Evolutionary conservation across 768 basidiomycete species (phyloP).

Genomic region (Termitomyces sp.): DNA sequence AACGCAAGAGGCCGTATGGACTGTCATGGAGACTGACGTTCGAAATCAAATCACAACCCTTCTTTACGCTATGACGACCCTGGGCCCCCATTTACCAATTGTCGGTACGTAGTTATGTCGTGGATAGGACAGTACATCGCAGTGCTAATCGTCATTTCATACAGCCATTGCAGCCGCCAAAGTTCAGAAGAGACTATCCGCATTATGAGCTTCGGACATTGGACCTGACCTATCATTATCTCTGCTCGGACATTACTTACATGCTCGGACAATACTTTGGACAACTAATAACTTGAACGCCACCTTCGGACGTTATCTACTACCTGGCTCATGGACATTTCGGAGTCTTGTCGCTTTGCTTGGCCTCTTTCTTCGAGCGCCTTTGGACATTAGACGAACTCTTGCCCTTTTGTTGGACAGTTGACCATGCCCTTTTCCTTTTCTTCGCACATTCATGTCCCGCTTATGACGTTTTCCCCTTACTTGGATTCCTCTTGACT

Average conservation of each 20-base stretch:
- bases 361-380: conserved; percentile 9
- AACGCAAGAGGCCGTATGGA: conserved; percentile 60
- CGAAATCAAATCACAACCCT: conserved; percentile 60
- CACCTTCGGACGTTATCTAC: conserved; percentile 7
- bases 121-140: background rate
- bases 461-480: conserved; percentile 1
- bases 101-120: conserved; percentile 30
- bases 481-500: background rate
- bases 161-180: conserved; percentile 36
- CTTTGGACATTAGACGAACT: conserved; percentile 21
- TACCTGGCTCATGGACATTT: conserved; percentile 16
- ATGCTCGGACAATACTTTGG: conserved; percentile 9
- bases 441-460: conserved; percentile 3
- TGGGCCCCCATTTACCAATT: conserved; percentile 60
- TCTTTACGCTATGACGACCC: conserved; percentile 60
- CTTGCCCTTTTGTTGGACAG: conserved; percentile 15
- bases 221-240: conserved; percentile 4
- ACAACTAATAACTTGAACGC: conserved; percentile 2
- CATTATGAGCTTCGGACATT: conserved; percentile 16
- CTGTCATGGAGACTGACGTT: conserved; percentile 54
- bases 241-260: conserved; percentile 8
- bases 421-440: conserved; percentile 5
- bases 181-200: conserved; percentile 38
- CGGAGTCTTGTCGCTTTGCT: conserved; percentile 19
- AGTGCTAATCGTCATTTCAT: conserved; percentile 2